These are phyloP conservation scores for Paramecium caudatum DNA, from an alignment of 73 alveolate species.

Conservation along the genomic window DNA sequence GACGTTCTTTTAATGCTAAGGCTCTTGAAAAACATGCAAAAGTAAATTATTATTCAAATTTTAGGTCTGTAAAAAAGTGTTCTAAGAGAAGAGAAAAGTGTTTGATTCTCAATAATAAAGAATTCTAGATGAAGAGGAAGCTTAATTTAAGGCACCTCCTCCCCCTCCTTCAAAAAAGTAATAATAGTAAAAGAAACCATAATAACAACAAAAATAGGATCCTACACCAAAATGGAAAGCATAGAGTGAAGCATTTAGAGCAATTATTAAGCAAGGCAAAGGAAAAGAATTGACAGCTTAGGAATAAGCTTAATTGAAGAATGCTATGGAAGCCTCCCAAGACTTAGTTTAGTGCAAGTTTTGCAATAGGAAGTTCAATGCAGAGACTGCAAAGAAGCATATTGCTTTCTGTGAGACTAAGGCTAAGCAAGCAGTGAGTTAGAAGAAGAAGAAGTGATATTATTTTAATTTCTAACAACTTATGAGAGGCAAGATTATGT, in stretches of 20 bases:
- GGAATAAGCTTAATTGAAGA: background rate
- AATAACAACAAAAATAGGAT: conserved; percentile 32
- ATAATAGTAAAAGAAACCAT: conserved; percentile 29
- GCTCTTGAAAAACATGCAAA: conserved; percentile 80
- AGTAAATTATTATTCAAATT: background rate
- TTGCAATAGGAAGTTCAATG: conserved; percentile 81
- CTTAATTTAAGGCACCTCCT: conserved; percentile 3
- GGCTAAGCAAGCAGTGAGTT: conserved; percentile 72
- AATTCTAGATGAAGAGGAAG: conserved; percentile 6
- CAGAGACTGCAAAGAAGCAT: conserved; percentile 80
- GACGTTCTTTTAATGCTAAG: conserved; percentile 79
- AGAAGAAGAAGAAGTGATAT: conserved; percentile 13
- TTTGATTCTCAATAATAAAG: conserved; percentile 79
- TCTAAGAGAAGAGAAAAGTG: conserved; percentile 80
- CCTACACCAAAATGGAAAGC: conserved; percentile 75
- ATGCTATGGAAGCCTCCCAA: conserved; percentile 61
- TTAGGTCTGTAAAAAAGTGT: conserved; percentile 85
- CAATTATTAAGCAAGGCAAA: conserved; percentile 79
- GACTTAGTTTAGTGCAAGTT: conserved; percentile 76
- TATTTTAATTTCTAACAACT: conserved; percentile 67
- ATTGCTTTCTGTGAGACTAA: conserved; percentile 80
- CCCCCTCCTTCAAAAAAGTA: background rate
- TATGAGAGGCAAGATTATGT: conserved; percentile 1
- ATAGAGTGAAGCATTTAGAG: conserved; percentile 78
- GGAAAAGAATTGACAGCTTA: conserved; percentile 46